Evolutionary conservation across 805 yeast species (phyloP).

Genomic region (Kluyveromyces wickerhamii): DNA sequence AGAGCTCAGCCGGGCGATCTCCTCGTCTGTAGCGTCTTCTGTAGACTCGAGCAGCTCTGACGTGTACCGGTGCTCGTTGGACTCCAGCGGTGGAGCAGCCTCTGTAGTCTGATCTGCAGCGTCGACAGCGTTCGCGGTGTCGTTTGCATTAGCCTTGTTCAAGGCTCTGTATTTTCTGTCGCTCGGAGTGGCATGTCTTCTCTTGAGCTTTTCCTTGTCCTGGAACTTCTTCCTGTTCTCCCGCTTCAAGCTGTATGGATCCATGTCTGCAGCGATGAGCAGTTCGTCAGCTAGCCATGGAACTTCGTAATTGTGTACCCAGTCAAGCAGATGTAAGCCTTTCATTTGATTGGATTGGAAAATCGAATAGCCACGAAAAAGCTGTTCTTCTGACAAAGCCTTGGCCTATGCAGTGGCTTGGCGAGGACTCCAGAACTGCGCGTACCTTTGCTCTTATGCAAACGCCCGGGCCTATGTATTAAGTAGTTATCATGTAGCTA

Average conservation of each 20-base stretch:
- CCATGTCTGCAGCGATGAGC: no score
- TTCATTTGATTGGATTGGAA: no score
- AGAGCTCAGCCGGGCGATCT: constrained; percentile 6
- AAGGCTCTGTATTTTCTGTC: constrained; percentile 29
- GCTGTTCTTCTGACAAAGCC: no score
- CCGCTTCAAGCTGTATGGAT: constrained; percentile 26
- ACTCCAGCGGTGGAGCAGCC: constrained; percentile 14
- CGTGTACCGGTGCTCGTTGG: constrained; percentile 18
- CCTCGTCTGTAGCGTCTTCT: constrained; percentile 10
- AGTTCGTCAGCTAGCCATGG: no score
- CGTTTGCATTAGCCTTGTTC: constrained; percentile 17
- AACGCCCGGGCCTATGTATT: neutral
- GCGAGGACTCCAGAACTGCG: neutral
- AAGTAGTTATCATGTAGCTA: neutral
- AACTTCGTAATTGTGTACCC: no score
- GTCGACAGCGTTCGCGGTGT: constrained; percentile 16
- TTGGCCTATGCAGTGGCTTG: no score
- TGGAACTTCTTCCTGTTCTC: constrained; percentile 37
- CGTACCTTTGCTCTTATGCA: neutral
- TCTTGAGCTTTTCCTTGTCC: constrained; percentile 33
- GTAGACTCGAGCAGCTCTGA: constrained; percentile 11
- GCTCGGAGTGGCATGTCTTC: constrained; percentile 32
- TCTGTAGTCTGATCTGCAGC: constrained; percentile 7
- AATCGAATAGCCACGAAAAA: no score
- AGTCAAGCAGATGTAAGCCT: no score